These are phyloP conservation scores for Themeda triandra DNA, from an alignment of 176 grass and related monocot species.

Conservation along the genomic window DNA sequence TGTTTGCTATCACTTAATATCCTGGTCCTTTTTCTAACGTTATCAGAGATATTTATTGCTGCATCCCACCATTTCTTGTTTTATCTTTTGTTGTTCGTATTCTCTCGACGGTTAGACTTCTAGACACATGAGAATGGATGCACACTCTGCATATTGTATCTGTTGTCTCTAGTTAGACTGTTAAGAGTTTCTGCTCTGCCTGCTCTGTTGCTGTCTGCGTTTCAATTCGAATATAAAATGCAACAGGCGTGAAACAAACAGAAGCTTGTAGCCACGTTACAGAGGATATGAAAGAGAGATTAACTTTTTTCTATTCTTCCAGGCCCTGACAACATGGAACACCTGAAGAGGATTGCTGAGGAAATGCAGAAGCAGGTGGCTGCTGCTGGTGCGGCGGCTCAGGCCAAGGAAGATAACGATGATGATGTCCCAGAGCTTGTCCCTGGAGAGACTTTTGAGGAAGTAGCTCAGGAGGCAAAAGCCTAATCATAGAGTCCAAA, in stretches of 20 bases:
- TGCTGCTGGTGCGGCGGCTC: slow-evolving; percentile 25
- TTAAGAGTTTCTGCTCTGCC: background rate
- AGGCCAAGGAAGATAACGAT: slow-evolving; percentile 64
- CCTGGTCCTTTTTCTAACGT: background rate
- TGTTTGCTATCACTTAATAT: background rate
- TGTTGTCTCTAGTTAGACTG: too few relatives aligned
- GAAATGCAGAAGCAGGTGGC: slow-evolving; percentile 84
- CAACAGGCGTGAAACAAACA: background rate
- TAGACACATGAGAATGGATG: background rate
- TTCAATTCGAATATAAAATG: background rate
- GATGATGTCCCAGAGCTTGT: slow-evolving; percentile 93
- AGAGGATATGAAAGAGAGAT: background rate
- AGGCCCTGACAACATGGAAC: slow-evolving; percentile 94
- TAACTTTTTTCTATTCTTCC: background rate
- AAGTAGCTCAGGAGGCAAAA: slow-evolving; percentile 65
- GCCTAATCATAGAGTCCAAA: slow-evolving; percentile 37
- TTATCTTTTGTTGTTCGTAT: background rate
- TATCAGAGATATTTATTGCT: background rate
- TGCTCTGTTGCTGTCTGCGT: background rate
- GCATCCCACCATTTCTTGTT: background rate
- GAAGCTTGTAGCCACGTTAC: background rate
- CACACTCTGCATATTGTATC: background rate
- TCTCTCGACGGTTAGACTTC: background rate
- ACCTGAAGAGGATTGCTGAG: slow-evolving; percentile 84
- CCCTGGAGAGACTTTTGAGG: slow-evolving; percentile 80